Conservation (phyloP, 805 yeast genomes). For the Wickerhamomyces bovis region DNA sequence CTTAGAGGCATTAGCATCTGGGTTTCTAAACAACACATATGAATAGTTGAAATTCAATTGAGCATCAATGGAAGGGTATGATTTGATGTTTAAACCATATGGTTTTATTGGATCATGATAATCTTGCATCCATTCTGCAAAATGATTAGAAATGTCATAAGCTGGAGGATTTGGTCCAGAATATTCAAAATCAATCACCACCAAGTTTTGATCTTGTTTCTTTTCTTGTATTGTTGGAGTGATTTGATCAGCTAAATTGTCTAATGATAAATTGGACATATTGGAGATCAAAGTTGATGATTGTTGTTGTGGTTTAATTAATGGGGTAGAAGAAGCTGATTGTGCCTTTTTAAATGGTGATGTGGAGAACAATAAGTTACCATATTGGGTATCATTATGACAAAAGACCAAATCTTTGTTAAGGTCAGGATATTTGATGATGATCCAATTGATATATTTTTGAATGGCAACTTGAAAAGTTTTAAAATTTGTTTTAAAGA, state of each 20-base stretch:
- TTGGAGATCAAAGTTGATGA: slow-evolving; percentile 9
- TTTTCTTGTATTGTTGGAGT: slow-evolving; percentile 33
- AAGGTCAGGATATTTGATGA: slow-evolving; percentile 39
- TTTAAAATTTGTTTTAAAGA: slow-evolving; percentile 42
- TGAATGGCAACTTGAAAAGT: slow-evolving; percentile 43
- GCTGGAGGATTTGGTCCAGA: slow-evolving; percentile 89
- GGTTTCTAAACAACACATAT: slow-evolving; percentile 56
- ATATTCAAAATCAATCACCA: slow-evolving; percentile 95
- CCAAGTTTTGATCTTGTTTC: slow-evolving; percentile 63
- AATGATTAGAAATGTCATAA: slow-evolving; percentile 87
- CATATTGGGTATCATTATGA: slow-evolving; percentile 96
- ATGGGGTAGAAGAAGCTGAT: background rate
- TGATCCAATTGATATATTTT: slow-evolving; percentile 60
- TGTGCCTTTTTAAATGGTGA: slow-evolving; percentile 36
- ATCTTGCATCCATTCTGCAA: slow-evolving; percentile 96
- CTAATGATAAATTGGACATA: slow-evolving; percentile 20
- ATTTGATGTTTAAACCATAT: slow-evolving; percentile 46
- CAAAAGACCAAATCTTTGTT: slow-evolving; percentile 64
- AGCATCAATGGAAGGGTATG: slow-evolving; percentile 65
- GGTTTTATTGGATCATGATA: slow-evolving; percentile 46
- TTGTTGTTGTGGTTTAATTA: slow-evolving; percentile 1
- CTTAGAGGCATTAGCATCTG: slow-evolving; percentile 15
- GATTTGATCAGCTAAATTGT: slow-evolving; percentile 19
- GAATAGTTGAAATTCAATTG: slow-evolving; percentile 66
- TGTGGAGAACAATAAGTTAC: slow-evolving; percentile 67